These are phyloP conservation scores for Knoxdaviesia proteae DNA, from an alignment of 2,329 filamentous ascomycete species.

Conservation along the genomic window DNA sequence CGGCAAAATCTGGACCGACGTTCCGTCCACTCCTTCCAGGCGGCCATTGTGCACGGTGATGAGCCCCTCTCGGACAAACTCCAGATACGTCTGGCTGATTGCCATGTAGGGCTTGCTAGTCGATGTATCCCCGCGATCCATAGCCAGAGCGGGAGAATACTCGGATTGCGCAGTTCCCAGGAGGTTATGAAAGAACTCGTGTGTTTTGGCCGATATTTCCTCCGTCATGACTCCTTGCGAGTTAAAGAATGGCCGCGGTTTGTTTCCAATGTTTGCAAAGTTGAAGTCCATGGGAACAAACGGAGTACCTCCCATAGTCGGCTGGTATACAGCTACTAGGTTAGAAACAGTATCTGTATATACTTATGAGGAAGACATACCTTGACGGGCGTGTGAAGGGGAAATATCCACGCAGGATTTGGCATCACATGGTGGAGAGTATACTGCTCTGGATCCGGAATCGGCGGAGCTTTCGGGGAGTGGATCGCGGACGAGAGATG, in stretches of 20 bases:
- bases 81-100: conserved; percentile 50
- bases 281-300: conserved; percentile 56
- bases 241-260: conserved; percentile 38
- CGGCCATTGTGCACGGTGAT: conserved; percentile 25
- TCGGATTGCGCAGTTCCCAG: conserved; percentile 33
- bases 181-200: conserved; percentile 25
- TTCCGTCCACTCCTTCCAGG: conserved; percentile 12
- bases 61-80: conserved; percentile 48
- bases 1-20: conserved; percentile 12
- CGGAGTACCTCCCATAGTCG: conserved; percentile 24
- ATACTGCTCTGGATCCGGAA: conserved; percentile 25
- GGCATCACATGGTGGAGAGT: conserved; percentile 49
- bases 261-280: conserved; percentile 47
- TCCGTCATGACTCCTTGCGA: conserved; percentile 41
- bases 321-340: conserved; percentile 14
- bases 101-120: conserved; percentile 37
- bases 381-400: conserved; percentile 31
- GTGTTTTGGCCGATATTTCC: conserved; percentile 31
- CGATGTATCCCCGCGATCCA: conserved; percentile 18
- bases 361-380: conserved; percentile 12
- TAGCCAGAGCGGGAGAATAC: conserved; percentile 17
- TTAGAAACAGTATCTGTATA: not conserved
- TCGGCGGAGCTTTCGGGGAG: conserved; percentile 21
- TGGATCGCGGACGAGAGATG: conserved; percentile 45
- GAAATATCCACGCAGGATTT: conserved; percentile 52